Evolutionary conservation across 1,284 basidiomycete genomes (phyloP).

Genomic region (Irpex lacteus): DNA sequence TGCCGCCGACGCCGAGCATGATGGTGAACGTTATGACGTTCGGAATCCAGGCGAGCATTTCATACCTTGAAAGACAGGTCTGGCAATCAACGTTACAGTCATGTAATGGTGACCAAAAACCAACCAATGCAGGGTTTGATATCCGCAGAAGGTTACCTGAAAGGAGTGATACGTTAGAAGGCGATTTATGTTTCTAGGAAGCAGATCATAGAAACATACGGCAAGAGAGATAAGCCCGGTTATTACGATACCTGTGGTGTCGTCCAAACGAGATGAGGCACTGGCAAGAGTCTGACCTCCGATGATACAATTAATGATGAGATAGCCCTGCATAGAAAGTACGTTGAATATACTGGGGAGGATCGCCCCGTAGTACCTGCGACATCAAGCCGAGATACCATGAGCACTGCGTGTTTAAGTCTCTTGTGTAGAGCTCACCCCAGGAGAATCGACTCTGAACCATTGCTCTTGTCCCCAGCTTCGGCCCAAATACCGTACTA

Average conservation of each 20-base stretch:
- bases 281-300: constrained; percentile 72
- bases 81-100: too few species aligned
- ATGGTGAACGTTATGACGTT: constrained; percentile 65
- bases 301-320: constrained; percentile 71
- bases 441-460: constrained; percentile 57
- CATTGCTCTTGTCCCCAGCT: constrained; percentile 62
- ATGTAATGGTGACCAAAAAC: background rate
- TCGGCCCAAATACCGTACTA: constrained; percentile 59
- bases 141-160: constrained; percentile 55
- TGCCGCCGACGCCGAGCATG: constrained; percentile 58
- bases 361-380: constrained; percentile 61
- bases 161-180: background rate
- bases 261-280: constrained; percentile 47
- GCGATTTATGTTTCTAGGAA: background rate
- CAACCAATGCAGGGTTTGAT: constrained; percentile 58
- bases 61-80: constrained; percentile 34
- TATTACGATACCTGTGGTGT: constrained; percentile 74
- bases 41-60: constrained; percentile 66
- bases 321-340: constrained; percentile 61
- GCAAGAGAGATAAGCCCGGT: constrained; percentile 66
- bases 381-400: background rate
- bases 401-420: background rate
- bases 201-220: constrained; percentile 29
- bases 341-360: constrained; percentile 68
- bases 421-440: constrained; percentile 28